Percentiles rank a stretch among this genome's conserved stretches.
phyloP scores from a whole-genome alignment of 345 rosid genomes.

The Salix arbutifolia region DNA sequence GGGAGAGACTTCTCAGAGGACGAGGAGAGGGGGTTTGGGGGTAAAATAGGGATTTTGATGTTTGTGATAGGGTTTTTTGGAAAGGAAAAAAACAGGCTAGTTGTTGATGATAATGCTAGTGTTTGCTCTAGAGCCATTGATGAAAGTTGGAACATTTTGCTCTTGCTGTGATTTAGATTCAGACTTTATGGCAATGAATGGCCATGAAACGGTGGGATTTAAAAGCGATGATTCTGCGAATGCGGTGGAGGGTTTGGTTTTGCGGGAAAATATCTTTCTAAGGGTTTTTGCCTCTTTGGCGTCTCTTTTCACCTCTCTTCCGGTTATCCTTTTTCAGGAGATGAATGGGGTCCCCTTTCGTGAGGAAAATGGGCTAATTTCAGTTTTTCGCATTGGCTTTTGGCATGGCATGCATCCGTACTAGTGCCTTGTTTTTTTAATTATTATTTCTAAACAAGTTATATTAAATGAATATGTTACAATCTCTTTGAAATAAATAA shows the following conservation, averaged over 20 bases:
- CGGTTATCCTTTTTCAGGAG: background rate
- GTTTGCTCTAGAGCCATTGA: constrained; percentile 32
- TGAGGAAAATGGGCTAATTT: background rate
- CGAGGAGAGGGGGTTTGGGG: background rate
- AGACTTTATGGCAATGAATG: background rate
- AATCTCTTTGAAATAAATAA: no score
- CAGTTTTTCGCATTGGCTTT: background rate
- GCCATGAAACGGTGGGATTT: background rate
- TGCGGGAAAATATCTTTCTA: background rate
- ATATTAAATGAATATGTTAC: no score
- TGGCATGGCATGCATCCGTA: background rate
- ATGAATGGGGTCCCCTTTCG: background rate
- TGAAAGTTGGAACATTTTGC: background rate
- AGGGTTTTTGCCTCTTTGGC: background rate
- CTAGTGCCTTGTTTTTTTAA: background rate
- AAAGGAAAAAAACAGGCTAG: constrained; percentile 3
- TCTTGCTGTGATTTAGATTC: background rate
- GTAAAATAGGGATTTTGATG: constrained; percentile 4
- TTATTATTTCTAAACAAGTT: no score
- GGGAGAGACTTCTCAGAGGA: background rate
- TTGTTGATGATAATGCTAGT: constrained; percentile 9
- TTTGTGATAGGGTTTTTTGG: constrained; percentile 10
- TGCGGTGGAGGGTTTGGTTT: background rate
- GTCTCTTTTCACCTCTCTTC: background rate
- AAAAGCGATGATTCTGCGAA: background rate